Evolutionary conservation across 306 rosid genomes (phyloP).

Genomic region (Quercus berberidifolia): DNA sequence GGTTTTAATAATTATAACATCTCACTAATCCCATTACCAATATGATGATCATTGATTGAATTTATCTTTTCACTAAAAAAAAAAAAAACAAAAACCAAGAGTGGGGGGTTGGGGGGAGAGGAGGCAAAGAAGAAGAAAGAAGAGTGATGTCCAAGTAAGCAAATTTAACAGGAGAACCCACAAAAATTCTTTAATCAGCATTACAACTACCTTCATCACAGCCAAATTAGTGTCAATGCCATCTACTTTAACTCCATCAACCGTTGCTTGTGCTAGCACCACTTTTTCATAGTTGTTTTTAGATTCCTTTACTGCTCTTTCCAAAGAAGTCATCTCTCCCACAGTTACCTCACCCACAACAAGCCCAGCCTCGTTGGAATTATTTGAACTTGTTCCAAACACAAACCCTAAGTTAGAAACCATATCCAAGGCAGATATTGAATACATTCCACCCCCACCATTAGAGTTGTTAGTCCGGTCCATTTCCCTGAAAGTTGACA

Average conservation of each 20-base stretch:
- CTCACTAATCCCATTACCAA: neutral
- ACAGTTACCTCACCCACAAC: slow-evolving; percentile 91
- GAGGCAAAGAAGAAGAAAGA: neutral
- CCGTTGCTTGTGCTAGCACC: slow-evolving; percentile 80
- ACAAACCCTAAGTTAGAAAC: slow-evolving; percentile 75
- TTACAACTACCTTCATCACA: slow-evolving; percentile 78
- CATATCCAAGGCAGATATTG: slow-evolving; percentile 73
- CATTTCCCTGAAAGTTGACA: slow-evolving; percentile 47
- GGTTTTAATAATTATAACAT: neutral
- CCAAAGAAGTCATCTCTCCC: slow-evolving; percentile 77
- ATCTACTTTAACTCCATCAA: slow-evolving; percentile 94
- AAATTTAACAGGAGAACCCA: neutral
- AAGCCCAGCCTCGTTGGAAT: slow-evolving; percentile 49
- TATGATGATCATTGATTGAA: neutral
- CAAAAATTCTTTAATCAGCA: neutral
- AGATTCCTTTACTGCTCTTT: slow-evolving; percentile 76
- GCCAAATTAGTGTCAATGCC: slow-evolving; percentile 93
- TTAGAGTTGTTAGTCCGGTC: slow-evolving; percentile 33
- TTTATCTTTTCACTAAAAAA: neutral
- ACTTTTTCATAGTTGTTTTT: slow-evolving; percentile 71
- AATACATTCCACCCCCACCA: slow-evolving; percentile 62
- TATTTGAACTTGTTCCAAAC: slow-evolving; percentile 63
- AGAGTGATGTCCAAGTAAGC: neutral
- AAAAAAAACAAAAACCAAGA: no score
- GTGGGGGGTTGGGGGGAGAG: no score